phyloP scores from a whole-genome alignment of 345 rosid species.

The Aquilaria yunnanensis region DNA sequence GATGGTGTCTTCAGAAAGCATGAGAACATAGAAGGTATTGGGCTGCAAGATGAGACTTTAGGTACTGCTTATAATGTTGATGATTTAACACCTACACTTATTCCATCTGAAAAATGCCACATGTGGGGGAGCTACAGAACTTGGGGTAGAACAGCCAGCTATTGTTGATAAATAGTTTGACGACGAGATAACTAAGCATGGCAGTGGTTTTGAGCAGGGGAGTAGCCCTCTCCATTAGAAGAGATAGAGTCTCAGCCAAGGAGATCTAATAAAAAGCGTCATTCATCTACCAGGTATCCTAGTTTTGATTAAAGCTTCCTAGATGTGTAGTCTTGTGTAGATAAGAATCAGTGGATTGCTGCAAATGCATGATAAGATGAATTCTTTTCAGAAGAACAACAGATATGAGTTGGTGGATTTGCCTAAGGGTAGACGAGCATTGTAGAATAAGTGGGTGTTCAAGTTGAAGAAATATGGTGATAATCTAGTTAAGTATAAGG shows the following conservation, averaged over 20 bases:
- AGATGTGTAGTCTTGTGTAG: too few species aligned
- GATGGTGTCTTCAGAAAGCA: slow-evolving; percentile 2
- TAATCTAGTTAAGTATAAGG: neutral
- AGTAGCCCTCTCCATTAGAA: neutral
- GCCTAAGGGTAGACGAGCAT: too few species aligned
- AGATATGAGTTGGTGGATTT: too few species aligned
- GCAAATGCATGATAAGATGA: too few species aligned
- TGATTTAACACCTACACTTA: neutral
- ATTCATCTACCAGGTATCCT: too few species aligned
- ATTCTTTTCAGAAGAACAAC: too few species aligned
- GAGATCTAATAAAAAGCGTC: neutral
- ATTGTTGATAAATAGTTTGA: neutral
- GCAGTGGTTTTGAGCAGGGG: too few species aligned
- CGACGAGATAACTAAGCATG: too few species aligned
- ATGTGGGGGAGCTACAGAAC: neutral
- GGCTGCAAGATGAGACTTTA: neutral
- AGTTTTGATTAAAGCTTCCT: too few species aligned
- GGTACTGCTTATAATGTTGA: neutral
- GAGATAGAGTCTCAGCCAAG: neutral
- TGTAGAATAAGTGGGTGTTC: neutral
- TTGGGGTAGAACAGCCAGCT: neutral
- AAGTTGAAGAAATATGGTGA: neutral
- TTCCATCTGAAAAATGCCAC: neutral
- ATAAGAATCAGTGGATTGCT: too few species aligned
- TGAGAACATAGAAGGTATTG: neutral